These are phyloP conservation scores for Lactarius indigo DNA, from an alignment of 768 basidiomycete genomes.

Conservation along the genomic window DNA sequence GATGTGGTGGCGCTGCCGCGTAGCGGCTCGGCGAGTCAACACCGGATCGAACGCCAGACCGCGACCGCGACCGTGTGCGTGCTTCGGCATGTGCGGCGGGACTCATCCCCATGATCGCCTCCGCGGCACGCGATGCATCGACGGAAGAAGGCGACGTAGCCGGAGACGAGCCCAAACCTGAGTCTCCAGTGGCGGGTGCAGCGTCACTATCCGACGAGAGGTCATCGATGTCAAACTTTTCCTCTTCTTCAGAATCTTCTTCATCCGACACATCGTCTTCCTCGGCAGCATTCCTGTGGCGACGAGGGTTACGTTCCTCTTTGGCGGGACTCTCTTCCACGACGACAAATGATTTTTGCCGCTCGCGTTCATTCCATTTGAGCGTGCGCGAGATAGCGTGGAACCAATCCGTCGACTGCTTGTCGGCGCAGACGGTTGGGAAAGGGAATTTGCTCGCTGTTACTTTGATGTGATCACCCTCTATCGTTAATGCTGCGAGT, in stretches of 20 bases:
- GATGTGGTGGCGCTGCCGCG: constrained; percentile 11
- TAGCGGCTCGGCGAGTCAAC: constrained; percentile 25
- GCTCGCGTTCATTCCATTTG: constrained; percentile 98
- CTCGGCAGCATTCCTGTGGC: background rate
- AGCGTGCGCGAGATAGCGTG: constrained; percentile 92
- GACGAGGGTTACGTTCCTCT: constrained; percentile 18
- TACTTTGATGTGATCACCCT: constrained; percentile 99
- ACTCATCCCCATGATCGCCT: constrained; percentile 24
- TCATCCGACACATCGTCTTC: constrained; percentile 40
- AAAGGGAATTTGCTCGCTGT: constrained; percentile 97
- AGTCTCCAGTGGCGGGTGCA: background rate
- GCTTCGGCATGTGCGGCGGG: constrained; percentile 13
- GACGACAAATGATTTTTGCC: constrained; percentile 98
- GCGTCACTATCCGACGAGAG: constrained; percentile 35
- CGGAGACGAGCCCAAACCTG: constrained; percentile 1
- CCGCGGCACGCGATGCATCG: constrained; percentile 20
- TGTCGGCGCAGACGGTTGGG: constrained; percentile 97
- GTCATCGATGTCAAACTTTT: constrained; percentile 93
- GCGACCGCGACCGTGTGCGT: constrained; percentile 10
- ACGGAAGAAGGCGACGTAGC: constrained; percentile 6
- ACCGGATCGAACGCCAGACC: constrained; percentile 23
- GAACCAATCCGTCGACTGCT: constrained; percentile 99
- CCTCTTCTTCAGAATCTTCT: constrained; percentile 55
- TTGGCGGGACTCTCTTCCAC: constrained; percentile 81
- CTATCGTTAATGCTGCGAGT: constrained; percentile 39